Evolutionary conservation across 2,329 filamentous ascomycete species (phyloP), one percentile per base, ranked within the genome.

Genomic region (Xylaria sp.): DNA sequence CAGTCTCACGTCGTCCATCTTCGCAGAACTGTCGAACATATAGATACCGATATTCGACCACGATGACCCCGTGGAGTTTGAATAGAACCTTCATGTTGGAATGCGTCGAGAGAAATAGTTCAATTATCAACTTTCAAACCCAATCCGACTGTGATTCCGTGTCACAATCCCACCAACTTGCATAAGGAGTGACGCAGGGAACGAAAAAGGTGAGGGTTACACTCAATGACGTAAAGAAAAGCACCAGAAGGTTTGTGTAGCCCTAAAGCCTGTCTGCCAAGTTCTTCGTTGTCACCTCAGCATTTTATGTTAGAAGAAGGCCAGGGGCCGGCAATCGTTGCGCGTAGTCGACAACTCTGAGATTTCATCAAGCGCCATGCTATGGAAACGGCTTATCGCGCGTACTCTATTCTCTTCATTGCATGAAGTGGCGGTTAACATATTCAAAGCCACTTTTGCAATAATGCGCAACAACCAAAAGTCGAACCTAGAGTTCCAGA

Each of bases 231-330:
- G 80, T 98, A 99, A 12, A 18, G 12, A 4, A 82, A 98, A 13
- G 98, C 25, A 91, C 91, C 59, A 94, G 88, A 2, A 98, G 82
- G 76, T 96, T 97, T 8, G 94, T 90, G 75, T 95, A 97, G 0
- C 95, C 94, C 18, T n/a, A 13, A 90, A 72, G 94, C 90, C 80
- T 98, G 95, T 67, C 92, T 89, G 2, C 96, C 96, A 18, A 98
- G 23, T 88, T 13, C 95, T 88, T 13, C 95, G 95, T 51, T 96
- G 23, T 18, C 7, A 31, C 20, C 50, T 28, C 28, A 37, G 18
- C 6, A 18, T 46, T 4, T 28, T 28, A 28, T 44, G 15, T 7
- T 46, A 46, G 15, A n/a, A n/a, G 15, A 18, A 4, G 41, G 41
- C 41, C 8, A 7, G 41, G 13, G 18, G 41, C 5, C 18, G 41